A percentile compares a stretch with the other conserved stretches of the same genome.
Conservation (phyloP, 352 stramenopile genomes). For the Phytophthora cryptogea region DNA sequence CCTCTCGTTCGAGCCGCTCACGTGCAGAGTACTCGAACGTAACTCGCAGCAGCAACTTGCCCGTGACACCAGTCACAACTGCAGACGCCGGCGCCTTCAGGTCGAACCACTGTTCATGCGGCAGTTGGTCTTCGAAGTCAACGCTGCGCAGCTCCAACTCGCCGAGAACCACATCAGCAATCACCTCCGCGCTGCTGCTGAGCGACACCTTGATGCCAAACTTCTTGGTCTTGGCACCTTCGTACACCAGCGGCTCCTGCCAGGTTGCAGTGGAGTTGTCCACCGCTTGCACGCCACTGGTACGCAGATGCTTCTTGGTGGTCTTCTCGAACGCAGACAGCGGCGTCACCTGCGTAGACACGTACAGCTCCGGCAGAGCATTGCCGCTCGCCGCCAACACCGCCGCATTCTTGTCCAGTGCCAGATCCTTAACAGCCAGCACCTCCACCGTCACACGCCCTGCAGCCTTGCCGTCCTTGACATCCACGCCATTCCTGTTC, state of each 20-base stretch:
- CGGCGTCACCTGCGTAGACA: constrained; percentile 65
- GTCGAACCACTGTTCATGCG: constrained; percentile 59
- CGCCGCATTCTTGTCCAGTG: constrained; percentile 30
- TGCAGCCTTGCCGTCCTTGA: constrained; percentile 62
- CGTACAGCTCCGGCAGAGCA: constrained; percentile 50
- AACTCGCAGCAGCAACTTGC: constrained; percentile 60
- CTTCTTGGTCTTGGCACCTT: constrained; percentile 67
- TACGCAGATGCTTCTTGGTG: constrained; percentile 72
- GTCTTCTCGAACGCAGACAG: constrained; percentile 68
- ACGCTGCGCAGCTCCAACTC: constrained; percentile 61
- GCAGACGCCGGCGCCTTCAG: constrained; percentile 47
- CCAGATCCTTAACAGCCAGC: constrained; percentile 43
- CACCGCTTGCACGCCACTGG: constrained; percentile 25
- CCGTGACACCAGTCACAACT: constrained; percentile 21
- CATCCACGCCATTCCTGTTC: constrained; percentile 83
- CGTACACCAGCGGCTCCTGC: constrained; percentile 59
- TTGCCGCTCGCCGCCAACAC: constrained; percentile 32
- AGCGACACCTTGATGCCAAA: constrained; percentile 73
- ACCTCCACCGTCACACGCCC: constrained; percentile 61
- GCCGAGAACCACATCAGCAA: constrained; percentile 73
- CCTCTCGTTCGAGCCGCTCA: constrained; percentile 41
- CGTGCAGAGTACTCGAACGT: constrained; percentile 64
- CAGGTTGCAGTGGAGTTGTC: constrained; percentile 39
- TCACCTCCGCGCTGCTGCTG: constrained; percentile 54
- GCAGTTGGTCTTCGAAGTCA: constrained; percentile 61